A percentile compares a stretch with the other conserved stretches of the same genome.
Evolutionary conservation across 2,329 filamentous ascomycete genomes (phyloP).

Genomic region (Scopulariopsis brevicaulis): DNA sequence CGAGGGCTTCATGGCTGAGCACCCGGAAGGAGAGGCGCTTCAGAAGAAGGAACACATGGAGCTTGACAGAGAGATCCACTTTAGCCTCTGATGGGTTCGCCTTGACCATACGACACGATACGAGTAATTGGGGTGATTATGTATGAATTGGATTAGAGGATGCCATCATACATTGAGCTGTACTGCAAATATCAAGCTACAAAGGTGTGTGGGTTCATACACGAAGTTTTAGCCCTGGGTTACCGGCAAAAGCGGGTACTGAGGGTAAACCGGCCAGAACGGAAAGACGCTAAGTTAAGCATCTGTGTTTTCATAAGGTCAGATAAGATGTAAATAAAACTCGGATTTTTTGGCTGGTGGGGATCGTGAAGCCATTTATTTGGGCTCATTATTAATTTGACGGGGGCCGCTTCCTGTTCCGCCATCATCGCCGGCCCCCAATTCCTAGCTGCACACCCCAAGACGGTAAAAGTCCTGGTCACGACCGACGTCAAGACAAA

Average conservation of each 20-base stretch:
- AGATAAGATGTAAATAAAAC: background rate
- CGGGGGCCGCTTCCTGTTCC: background rate
- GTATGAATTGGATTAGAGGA: too few species aligned
- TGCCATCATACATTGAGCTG: too few species aligned
- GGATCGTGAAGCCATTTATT: background rate
- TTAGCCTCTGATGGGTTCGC: too few species aligned
- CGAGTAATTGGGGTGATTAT: too few species aligned
- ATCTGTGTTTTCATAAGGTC: background rate
- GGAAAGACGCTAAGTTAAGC: background rate
- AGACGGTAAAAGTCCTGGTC: background rate
- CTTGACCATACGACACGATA: too few species aligned
- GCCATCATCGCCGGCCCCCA: background rate
- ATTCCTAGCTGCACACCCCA: background rate
- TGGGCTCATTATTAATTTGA: background rate
- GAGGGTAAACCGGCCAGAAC: background rate
- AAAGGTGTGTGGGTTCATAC: too few species aligned
- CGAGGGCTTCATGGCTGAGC: too few species aligned
- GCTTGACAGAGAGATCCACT: too few species aligned
- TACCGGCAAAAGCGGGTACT: background rate
- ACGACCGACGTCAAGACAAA: background rate
- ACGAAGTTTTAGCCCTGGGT: too few species aligned
- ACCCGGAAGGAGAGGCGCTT: too few species aligned
- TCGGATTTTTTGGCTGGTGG: background rate
- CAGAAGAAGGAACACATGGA: too few species aligned
- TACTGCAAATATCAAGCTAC: too few species aligned